A percentile compares a stretch with the other conserved stretches of the same genome.
Evolutionary conservation across 169 alveolate genomes (phyloP).

Genomic region (Plasmodium gonderi): DNA sequence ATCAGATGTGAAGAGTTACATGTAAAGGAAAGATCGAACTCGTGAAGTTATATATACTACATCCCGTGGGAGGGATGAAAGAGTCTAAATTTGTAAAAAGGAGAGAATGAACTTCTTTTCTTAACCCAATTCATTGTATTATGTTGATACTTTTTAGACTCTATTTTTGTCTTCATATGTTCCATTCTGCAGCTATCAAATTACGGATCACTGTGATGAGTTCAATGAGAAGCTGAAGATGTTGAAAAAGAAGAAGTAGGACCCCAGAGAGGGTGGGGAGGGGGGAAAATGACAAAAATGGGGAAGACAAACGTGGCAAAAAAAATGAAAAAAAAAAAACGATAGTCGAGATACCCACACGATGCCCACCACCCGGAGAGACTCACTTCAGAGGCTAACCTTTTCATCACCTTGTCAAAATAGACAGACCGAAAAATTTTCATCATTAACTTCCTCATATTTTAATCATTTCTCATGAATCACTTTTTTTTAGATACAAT

Average conservation of each 20-base stretch:
- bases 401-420: too few relatives aligned
- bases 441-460: neutral
- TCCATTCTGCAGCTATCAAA: conserved; percentile 35
- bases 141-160: too few relatives aligned
- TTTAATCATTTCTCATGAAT: neutral
- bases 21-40: neutral
- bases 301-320: neutral
- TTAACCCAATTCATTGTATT: too few relatives aligned
- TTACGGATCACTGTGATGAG: conserved; percentile 40
- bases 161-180: neutral
- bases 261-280: neutral
- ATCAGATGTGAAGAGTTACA: conserved; percentile 29
- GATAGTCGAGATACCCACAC: neutral
- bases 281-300: neutral
- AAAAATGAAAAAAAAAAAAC: neutral
- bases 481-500: conserved; percentile 1
- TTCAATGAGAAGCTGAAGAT: conserved; percentile 33
- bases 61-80: too few relatives aligned
- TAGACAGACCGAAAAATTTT: too few relatives aligned
- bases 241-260: conserved; percentile 41
- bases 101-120: too few relatives aligned
- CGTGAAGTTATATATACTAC: neutral
- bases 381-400: neutral
- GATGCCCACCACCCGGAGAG: neutral
- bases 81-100: too few relatives aligned